Evolutionary conservation across 805 yeast genomes (phyloP).

Genomic region (Cyberlindnera sargentensis): DNA sequence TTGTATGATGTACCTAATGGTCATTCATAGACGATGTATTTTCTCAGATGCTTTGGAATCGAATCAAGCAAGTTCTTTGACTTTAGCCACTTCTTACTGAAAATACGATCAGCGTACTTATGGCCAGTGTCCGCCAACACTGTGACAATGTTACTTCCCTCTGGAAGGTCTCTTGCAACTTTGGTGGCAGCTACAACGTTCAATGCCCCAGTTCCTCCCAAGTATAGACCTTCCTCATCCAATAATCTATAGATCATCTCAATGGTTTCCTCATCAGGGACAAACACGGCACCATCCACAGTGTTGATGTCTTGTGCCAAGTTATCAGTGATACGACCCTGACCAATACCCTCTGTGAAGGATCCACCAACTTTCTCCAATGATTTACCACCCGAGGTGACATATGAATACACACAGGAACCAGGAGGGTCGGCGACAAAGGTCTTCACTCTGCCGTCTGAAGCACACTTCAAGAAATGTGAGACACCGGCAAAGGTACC

Average conservation of each 20-base stretch:
- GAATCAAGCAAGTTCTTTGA: slow-evolving; percentile 56
- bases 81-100: slow-evolving; percentile 71
- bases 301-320: slow-evolving; percentile 63
- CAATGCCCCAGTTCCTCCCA: slow-evolving; percentile 88
- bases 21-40: slow-evolving; percentile 45
- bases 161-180: slow-evolving; percentile 71
- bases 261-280: slow-evolving; percentile 76
- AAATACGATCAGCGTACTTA: slow-evolving; percentile 76
- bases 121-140: slow-evolving; percentile 89
- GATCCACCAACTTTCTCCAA: slow-evolving; percentile 74
- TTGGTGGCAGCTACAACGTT: slow-evolving; percentile 85
- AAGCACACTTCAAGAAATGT: slow-evolving; percentile 63
- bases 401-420: slow-evolving; percentile 72
- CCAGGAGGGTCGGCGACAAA: slow-evolving; percentile 94
- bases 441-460: slow-evolving; percentile 53
- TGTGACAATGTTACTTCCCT: slow-evolving; percentile 76
- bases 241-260: slow-evolving; percentile 76
- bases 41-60: slow-evolving; percentile 63
- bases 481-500: slow-evolving; percentile 88
- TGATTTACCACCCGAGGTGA: slow-evolving; percentile 60
- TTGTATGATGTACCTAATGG: background rate
- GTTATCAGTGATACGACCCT: slow-evolving; percentile 86
- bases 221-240: slow-evolving; percentile 84
- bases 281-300: slow-evolving; percentile 73
- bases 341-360: slow-evolving; percentile 95